Base-by-base conservation (phyloP, 805 yeast genomes). In the Wickerhamomyces rabaulensis region DNA sequence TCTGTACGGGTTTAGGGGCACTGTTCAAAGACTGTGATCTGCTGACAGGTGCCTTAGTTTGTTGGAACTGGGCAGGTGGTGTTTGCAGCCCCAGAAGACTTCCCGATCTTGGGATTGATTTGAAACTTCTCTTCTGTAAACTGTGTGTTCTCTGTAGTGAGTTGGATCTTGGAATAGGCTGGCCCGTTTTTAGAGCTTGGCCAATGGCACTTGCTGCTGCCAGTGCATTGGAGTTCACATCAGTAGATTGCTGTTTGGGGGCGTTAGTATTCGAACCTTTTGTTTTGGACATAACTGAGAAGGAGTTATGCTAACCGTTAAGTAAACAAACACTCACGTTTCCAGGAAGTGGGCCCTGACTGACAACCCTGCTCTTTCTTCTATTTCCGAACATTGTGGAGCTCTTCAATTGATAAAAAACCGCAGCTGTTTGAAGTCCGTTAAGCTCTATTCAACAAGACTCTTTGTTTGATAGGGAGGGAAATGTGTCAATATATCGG, bases 191-290 rank as follows among this genome's bases (percentile, higher is more conserved):
- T 44, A 76, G 48, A 1, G 80, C 79, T 43, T 65, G 64, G 2
- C 82, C 82, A 48, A 77, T 73, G 4, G 78, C 78, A 8, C 77
- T 64, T 3, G 86, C 86, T 22, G 87, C 87, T 7, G 85, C 87
- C 22, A 80, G 53, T 1, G 87, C 87, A 42, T 75, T 75, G 3
- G 78, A 66, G 48, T 69, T 66, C 9, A 73, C 68, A 31, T 60
- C 50, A 3, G 56, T 48, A 2, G 55, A 54, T 46, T 54, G 51
- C 56, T 58, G 41, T 54, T 16, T 39, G 16, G 13, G 6, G 6
- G 1, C 15, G 53, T 51, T 43, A 48, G 53, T 56, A 29, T 3
- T 9, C 12, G 21, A 19, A 8, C 13, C 10, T 33, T 17, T 33
- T 33, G 31, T 27, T 4, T 27, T 27, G 31, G 31, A 13, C n/a